These are phyloP conservation scores for Phlebiopsis gigantea DNA, from an alignment of 768 basidiomycete genomes.

Conservation along the genomic window DNA sequence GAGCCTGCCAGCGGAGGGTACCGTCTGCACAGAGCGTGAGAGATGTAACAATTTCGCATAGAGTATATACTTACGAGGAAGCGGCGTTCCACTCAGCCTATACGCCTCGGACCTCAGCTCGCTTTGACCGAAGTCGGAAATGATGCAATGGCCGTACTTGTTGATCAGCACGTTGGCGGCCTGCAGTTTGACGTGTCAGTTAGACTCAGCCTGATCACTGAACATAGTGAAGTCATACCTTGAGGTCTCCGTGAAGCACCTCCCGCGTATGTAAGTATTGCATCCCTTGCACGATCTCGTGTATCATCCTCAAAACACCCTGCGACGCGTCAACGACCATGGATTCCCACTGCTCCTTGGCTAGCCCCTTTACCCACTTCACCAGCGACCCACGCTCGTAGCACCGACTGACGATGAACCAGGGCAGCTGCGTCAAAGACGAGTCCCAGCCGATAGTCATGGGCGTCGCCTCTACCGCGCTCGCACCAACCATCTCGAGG, in stretches of 20 bases:
- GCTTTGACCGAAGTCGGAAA: constrained; percentile 81
- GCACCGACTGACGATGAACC: constrained; percentile 60
- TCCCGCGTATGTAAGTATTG: constrained; percentile 66
- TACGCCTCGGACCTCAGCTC: constrained; percentile 72
- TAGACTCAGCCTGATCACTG: background rate
- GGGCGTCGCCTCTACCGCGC: constrained; percentile 62
- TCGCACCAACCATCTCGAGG: constrained; percentile 67
- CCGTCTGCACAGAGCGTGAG: constrained; percentile 38
- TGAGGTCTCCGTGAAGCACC: constrained; percentile 77
- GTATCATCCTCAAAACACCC: constrained; percentile 49
- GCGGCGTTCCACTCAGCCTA: constrained; percentile 45
- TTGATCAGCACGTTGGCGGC: constrained; percentile 75
- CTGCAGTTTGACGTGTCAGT: constrained; percentile 25
- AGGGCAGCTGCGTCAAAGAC: constrained; percentile 4
- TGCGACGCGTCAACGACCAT: constrained; percentile 34
- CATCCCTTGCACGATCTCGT: constrained; percentile 79
- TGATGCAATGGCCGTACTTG: constrained; percentile 58
- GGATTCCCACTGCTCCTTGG: constrained; percentile 4
- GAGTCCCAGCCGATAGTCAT: background rate
- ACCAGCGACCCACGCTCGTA: constrained; percentile 60
- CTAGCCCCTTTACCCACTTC: constrained; percentile 42
- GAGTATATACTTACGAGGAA: constrained; percentile 23
- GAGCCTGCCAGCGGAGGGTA: constrained; percentile 41
- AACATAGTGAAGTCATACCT: constrained; percentile 46
- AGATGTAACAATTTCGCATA: background rate